Percentiles rank a stretch among this genome's conserved stretches.
phyloP scores from a whole-genome alignment of 805 yeast species.

The Cyberlindnera samutprakarnensis region DNA sequence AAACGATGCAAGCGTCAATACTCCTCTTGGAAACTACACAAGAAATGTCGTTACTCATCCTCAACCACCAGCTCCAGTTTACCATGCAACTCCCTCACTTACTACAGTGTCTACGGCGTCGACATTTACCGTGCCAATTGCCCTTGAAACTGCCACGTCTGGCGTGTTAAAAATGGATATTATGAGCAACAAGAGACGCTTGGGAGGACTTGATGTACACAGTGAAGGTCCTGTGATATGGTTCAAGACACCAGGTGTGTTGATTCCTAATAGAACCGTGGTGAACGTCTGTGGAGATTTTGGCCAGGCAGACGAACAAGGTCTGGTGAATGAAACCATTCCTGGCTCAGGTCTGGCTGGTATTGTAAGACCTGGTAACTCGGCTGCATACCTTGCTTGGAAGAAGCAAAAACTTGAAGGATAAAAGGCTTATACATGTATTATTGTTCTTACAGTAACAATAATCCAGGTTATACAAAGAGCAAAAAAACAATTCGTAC shows the following conservation, averaged over 20 bases:
- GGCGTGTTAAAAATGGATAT: conserved; percentile 26
- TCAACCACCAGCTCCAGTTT: background rate
- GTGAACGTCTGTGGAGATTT: too few species aligned
- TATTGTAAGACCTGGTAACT: conserved; percentile 51
- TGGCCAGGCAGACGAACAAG: conserved; percentile 16
- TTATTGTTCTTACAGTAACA: too few species aligned
- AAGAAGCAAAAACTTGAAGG: conserved; percentile 26
- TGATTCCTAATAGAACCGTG: conserved; percentile 31
- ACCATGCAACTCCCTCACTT: conserved; percentile 22
- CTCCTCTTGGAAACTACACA: conserved; percentile 16
- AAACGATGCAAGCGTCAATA: conserved; percentile 8
- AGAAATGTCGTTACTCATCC: conserved; percentile 11
- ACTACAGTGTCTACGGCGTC: conserved; percentile 20
- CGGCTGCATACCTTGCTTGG: conserved; percentile 67
- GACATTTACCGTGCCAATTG: conserved; percentile 28
- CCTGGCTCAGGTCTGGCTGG: conserved; percentile 23
- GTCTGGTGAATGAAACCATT: conserved; percentile 4
- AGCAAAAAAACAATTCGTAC: background rate
- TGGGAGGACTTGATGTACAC: conserved; percentile 15
- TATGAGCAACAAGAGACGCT: conserved; percentile 23
- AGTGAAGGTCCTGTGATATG: conserved; percentile 43
- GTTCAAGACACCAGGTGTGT: conserved; percentile 62
- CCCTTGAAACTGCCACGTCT: conserved; percentile 10
- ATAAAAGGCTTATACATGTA: too few species aligned
- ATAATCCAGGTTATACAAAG: too few species aligned